phyloP scores from a whole-genome alignment of 768 basidiomycete species.

The Kwoniella sp. region DNA sequence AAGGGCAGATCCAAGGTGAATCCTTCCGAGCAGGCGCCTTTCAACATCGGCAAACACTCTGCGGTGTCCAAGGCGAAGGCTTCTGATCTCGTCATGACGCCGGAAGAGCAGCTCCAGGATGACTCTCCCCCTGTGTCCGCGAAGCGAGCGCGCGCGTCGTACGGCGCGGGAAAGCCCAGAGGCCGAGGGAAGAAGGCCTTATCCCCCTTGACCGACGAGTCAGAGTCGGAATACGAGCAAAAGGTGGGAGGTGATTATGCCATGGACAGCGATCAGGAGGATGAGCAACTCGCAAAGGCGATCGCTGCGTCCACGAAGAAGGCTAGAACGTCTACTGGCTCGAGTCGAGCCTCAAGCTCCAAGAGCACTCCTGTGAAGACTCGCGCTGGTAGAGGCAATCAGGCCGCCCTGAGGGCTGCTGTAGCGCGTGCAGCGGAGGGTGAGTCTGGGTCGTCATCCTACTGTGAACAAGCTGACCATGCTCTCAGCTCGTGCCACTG shows the following conservation, averaged over 20 bases:
- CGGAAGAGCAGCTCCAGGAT: too few species aligned
- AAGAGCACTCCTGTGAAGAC: neutral
- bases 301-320: slow-evolving; percentile 19
- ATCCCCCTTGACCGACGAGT: slow-evolving; percentile 17
- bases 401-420: slow-evolving; percentile 17
- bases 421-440: slow-evolving; percentile 25
- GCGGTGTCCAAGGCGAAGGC: slow-evolving; percentile 17
- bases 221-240: slow-evolving; percentile 13
- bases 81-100: slow-evolving; percentile 8
- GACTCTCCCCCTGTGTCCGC: neutral
- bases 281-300: slow-evolving; percentile 25
- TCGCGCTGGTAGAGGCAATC: slow-evolving; percentile 6
- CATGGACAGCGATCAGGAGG: slow-evolving; percentile 40
- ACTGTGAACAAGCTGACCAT: too few species aligned
- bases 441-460: slow-evolving; percentile 7
- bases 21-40: slow-evolving; percentile 16
- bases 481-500: too few species aligned
- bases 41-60: slow-evolving; percentile 37
- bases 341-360: neutral
- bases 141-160: neutral
- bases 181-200: slow-evolving; percentile 13
- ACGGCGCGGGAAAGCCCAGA: slow-evolving; percentile 16
- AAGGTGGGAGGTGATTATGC: slow-evolving; percentile 32
- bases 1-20: slow-evolving; percentile 18
- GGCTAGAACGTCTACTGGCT: slow-evolving; percentile 1